phyloP scores from a whole-genome alignment of 257 asterid species.

The Gentiana macrophylla region DNA sequence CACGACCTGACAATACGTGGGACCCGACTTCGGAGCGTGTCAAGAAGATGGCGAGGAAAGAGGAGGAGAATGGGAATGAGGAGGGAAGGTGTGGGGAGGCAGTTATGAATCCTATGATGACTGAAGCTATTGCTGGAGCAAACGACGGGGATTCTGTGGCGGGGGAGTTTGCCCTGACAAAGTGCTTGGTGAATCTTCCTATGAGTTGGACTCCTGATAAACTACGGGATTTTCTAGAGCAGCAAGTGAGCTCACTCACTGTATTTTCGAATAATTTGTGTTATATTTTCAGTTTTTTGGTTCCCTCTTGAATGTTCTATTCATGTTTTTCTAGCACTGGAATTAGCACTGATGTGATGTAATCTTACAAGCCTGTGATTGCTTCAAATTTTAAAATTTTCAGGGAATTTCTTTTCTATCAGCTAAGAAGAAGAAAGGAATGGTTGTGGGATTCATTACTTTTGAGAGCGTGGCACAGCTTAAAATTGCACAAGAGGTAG shows the following conservation, averaged over 20 bases:
- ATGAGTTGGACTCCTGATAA: constrained; percentile 80
- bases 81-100: constrained; percentile 17
- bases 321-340: not conserved
- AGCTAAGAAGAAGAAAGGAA: constrained; percentile 93
- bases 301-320: not conserved
- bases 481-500: constrained; percentile 52
- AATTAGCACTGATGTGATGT: not conserved
- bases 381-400: constrained; percentile 5
- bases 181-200: constrained; percentile 76
- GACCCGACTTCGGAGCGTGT: constrained; percentile 93
- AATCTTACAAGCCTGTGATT: constrained; percentile 2
- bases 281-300: not conserved
- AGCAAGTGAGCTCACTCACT: constrained; percentile 28
- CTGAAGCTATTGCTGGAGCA: constrained; percentile 52
- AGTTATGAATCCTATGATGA: constrained; percentile 97
- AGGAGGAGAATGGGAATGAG: constrained; percentile 13
- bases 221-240: constrained; percentile 50
- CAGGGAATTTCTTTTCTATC: constrained; percentile 66
- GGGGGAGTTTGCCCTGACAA: constrained; percentile 36
- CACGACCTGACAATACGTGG: constrained; percentile 75
- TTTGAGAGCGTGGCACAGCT: constrained; percentile 59
- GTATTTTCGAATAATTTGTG: no score
- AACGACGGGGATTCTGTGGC: constrained; percentile 26
- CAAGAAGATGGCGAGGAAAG: constrained; percentile 50
- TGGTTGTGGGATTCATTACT: constrained; percentile 82